Base-by-base conservation (phyloP, 805 yeast genomes). In the Schwanniomyces polymorphus region DNA sequence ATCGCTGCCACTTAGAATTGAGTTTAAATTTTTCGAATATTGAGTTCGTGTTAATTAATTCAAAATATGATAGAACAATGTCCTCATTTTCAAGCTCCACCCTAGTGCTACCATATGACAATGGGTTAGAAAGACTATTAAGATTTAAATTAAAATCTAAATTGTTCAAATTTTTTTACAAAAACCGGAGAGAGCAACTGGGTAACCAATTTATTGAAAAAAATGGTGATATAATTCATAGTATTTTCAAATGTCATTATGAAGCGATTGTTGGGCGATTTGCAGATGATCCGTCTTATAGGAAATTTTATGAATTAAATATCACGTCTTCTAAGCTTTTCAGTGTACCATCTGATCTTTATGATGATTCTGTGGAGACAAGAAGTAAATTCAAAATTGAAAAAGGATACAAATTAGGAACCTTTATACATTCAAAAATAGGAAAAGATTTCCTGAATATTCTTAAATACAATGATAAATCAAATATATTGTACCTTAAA, bases 81-180 rank as follows among this genome's bases (percentile, higher is more conserved):
- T 49, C 53, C 2, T 42, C 43, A 27, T 54, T 40, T 37, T 44
- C 51, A 16, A 45, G 46, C 11, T 43, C 44, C 25, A 42, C 44
- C 12, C n/a, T 48, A 14, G 34, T 23, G 21, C 12, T 52, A 18
- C 49, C 53, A 10, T 52, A 55, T 38, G 55, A 61, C 11, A 47
- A 49, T 14, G 65, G 60, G 7, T 49, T 49, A 25, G 60, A 58
- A 8, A 47, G 53, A 26, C 42, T 44, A 12, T 21, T 58, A 12
- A 53, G 46, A 39, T 41, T 43, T 27, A 49, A 56, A 48, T 12
- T 59, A 7, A 54, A 56, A 31, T 26, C 49, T 29, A 42, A 45
- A n/a, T 33, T 57, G 10, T 38, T 50, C 25, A 43, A 54, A 28
- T 27, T 44, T 42, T 43, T 54, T n/a, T 44, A 45, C 38, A 49